phyloP scores from a whole-genome alignment of 441 rosid genomes.

The Capsella rubella region DNA sequence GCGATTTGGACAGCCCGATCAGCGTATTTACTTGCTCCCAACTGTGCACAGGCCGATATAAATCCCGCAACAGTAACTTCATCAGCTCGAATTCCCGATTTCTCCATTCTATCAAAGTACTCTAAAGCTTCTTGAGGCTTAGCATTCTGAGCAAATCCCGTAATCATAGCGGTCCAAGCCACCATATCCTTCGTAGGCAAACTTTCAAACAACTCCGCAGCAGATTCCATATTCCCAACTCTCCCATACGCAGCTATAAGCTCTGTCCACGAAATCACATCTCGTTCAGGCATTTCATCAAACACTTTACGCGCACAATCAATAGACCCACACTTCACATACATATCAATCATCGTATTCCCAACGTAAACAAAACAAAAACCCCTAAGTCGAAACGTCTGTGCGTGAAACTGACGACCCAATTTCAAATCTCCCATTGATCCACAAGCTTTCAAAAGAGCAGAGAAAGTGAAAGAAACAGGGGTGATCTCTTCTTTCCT shows the following conservation, averaged over 20 bases:
- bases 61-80: conserved; percentile 66
- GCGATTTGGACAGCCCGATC: conserved; percentile 59
- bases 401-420: conserved; percentile 78
- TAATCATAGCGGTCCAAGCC: conserved; percentile 86
- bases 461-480: conserved; percentile 80
- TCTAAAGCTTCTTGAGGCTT: conserved; percentile 72
- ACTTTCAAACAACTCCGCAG: conserved; percentile 56
- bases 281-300: conserved; percentile 74
- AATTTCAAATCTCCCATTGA: conserved; percentile 50
- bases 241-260: conserved; percentile 66
- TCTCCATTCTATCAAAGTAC: conserved; percentile 69
- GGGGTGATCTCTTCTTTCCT: conserved; percentile 57
- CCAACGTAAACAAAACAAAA: conserved; percentile 63
- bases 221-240: conserved; percentile 65
- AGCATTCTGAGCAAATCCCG: conserved; percentile 74
- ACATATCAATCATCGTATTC: conserved; percentile 70
- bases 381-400: conserved; percentile 71
- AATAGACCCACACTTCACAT: conserved; percentile 58
- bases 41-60: conserved; percentile 86
- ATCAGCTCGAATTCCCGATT: conserved; percentile 55
- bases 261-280: conserved; percentile 74
- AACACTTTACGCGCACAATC: conserved; percentile 64
- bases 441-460: conserved; percentile 73
- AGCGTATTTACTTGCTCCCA: conserved; percentile 68
- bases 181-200: conserved; percentile 73